Percentiles rank a stretch among this genome's conserved stretches.
Conservation (phyloP, 108 stramenopile genomes). For the Epithemia pelagica region DNA sequence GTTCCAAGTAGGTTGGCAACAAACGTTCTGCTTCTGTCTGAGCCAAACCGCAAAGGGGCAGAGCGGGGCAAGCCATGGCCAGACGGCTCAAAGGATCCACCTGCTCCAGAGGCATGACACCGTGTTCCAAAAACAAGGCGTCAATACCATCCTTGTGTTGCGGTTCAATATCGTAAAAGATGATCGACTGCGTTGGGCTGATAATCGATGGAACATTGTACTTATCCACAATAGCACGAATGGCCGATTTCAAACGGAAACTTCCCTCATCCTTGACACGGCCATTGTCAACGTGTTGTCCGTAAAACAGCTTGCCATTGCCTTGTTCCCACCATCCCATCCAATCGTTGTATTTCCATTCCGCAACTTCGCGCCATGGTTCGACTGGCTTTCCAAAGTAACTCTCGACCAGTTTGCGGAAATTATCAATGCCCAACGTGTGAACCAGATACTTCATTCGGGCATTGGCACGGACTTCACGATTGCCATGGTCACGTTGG, state of each 20-base stretch:
- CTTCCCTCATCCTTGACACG: conserved; percentile 91
- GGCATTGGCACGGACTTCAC: conserved; percentile 95
- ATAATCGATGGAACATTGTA: conserved; percentile 85
- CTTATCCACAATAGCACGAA: conserved; percentile 86
- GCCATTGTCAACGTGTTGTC: conserved; percentile 93
- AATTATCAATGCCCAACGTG: conserved; percentile 91
- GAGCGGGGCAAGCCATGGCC: conserved; percentile 95
- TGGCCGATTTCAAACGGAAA: conserved; percentile 82
- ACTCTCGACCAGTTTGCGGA: conserved; percentile 85
- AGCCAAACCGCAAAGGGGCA: conserved; percentile 95
- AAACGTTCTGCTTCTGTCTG: conserved; percentile 95
- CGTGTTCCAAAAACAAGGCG: conserved; percentile 74
- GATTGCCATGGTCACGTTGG: conserved; percentile 96
- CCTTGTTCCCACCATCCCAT: conserved; percentile 99
- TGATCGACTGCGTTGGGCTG: conserved; percentile 91
- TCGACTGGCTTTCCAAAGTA: conserved; percentile 86
- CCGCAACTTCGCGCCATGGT: conserved; percentile 70
- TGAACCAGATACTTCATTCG: conserved; percentile 99
- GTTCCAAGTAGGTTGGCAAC: conserved; percentile 86
- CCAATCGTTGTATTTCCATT: conserved; percentile 97
- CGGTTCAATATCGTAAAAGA: conserved; percentile 85
- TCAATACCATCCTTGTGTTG: conserved; percentile 85
- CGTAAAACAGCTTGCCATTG: conserved; percentile 93
- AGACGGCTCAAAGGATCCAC: conserved; percentile 78
- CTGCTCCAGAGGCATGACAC: conserved; percentile 82